Evolutionary conservation across 768 basidiomycete genomes (phyloP).

Genomic region (Termitomyces sp.): DNA sequence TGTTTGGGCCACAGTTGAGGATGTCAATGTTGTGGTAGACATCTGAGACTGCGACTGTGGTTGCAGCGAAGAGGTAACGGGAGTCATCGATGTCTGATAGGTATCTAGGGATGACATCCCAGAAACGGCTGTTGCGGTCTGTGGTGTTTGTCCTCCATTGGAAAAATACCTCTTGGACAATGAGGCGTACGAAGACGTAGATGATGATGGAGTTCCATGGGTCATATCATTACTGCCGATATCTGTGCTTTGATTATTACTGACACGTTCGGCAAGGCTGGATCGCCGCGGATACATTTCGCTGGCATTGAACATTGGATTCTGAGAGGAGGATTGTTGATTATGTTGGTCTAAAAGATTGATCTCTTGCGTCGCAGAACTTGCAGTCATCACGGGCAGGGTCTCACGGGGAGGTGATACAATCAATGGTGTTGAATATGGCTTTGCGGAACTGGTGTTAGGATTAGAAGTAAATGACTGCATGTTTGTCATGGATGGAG

Average conservation of each 20-base stretch:
- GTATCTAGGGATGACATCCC: conserved; percentile 12
- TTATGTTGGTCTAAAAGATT: conserved; percentile 18
- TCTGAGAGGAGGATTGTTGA: conserved; percentile 3
- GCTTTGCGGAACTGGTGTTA: conserved; percentile 24
- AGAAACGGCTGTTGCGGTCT: conserved; percentile 17
- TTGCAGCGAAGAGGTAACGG: not conserved
- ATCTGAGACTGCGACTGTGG: not conserved
- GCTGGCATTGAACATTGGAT: conserved; percentile 2
- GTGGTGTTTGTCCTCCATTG: conserved; percentile 12
- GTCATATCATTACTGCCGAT: conserved; percentile 14
- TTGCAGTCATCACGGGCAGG: conserved; percentile 25
- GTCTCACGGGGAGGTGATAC: conserved; percentile 34
- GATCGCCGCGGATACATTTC: conserved; percentile 28
- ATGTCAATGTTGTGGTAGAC: conserved; percentile 12
- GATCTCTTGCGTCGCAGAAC: conserved; percentile 26
- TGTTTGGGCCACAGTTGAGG: conserved; percentile 15
- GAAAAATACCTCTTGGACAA: conserved; percentile 6
- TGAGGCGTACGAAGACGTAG: conserved; percentile 7
- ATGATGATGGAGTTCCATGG: conserved; percentile 5
- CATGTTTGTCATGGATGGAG: conserved; percentile 12
- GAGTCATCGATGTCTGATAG: not conserved
- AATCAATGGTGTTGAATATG: conserved; percentile 32
- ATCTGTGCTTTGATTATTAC: conserved; percentile 16
- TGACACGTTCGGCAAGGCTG: conserved; percentile 31
- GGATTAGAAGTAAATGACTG: conserved; percentile 12